phyloP scores from a whole-genome alignment of 202 grass and related monocot genomes.

The Elaeis oleifera region DNA sequence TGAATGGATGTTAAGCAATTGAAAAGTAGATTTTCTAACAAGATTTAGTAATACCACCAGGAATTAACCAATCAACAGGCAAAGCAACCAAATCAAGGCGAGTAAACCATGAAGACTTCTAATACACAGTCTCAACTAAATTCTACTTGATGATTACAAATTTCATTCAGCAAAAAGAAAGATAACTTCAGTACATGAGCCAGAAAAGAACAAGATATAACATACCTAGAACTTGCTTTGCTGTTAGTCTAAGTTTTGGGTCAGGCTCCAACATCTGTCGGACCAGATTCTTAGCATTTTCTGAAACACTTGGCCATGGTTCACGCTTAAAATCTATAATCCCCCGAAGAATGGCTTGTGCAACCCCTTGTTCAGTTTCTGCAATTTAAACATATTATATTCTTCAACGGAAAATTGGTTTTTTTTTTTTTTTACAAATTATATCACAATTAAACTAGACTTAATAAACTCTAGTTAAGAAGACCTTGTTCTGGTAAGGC shows the following conservation, averaged over 20 bases:
- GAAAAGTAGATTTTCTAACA: too few species aligned
- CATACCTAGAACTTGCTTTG: slow-evolving; percentile 96
- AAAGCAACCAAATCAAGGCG: too few species aligned
- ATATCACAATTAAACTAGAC: too few species aligned
- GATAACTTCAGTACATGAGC: not conserved
- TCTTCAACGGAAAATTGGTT: not conserved
- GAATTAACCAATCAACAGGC: too few species aligned
- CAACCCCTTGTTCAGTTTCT: slow-evolving; percentile 99
- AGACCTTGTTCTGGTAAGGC: not conserved
- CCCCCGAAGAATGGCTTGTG: slow-evolving; percentile 93
- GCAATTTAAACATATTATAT: slow-evolving; percentile 27
- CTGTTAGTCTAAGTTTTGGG: slow-evolving; percentile 82
- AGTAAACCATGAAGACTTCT: too few species aligned
- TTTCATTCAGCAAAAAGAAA: not conserved
- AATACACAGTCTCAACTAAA: too few species aligned
- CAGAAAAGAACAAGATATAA: not conserved
- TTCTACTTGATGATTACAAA: too few species aligned
- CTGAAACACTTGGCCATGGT: slow-evolving; percentile 95
- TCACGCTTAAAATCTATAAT: slow-evolving; percentile 96
- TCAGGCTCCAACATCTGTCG: slow-evolving; percentile 94
- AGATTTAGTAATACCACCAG: too few species aligned
- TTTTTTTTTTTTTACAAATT: too few species aligned
- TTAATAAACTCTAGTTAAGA: not conserved
- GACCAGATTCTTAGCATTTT: slow-evolving; percentile 97
- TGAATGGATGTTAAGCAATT: too few species aligned